phyloP scores from a whole-genome alignment of 805 yeast species.

The Lipomyces mesembrius region DNA sequence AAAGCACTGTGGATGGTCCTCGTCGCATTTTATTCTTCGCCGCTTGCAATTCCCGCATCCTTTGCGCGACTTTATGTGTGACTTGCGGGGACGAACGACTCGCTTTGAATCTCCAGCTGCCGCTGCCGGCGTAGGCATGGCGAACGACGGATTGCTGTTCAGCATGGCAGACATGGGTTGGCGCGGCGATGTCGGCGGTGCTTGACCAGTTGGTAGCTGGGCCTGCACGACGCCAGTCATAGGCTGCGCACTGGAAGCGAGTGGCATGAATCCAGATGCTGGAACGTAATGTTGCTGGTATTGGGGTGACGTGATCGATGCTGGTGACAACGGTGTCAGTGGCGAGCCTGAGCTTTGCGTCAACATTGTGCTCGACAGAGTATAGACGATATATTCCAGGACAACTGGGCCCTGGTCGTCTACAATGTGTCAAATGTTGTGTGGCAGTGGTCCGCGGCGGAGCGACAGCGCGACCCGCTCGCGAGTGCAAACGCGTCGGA shows the following conservation, averaged over 20 bases:
- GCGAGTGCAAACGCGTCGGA: slow-evolving; percentile 5
- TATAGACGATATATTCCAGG: neutral
- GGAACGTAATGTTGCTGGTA: neutral
- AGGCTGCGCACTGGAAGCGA: neutral
- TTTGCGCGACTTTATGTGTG: slow-evolving; percentile 67
- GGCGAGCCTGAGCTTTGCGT: neutral
- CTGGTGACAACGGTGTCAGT: slow-evolving; percentile 1
- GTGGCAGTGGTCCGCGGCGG: neutral
- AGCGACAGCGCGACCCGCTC: neutral
- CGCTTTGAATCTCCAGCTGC: slow-evolving; percentile 7
- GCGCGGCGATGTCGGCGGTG: slow-evolving; percentile 1
- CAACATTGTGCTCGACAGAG: neutral
- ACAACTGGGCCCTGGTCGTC: neutral
- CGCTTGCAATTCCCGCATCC: slow-evolving; percentile 76
- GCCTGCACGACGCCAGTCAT: neutral
- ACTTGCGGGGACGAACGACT: slow-evolving; percentile 32
- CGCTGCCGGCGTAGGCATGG: neutral
- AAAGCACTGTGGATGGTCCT: slow-evolving; percentile 60
- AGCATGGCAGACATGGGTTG: neutral
- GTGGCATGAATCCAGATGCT: neutral
- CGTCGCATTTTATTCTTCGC: slow-evolving; percentile 69
- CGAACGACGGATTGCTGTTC: neutral
- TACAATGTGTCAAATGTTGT: neutral
- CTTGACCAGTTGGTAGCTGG: neutral
- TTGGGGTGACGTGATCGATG: neutral